Conservation (phyloP, 2,329 filamentous ascomycete genomes). For the Xylaria digitata region DNA sequence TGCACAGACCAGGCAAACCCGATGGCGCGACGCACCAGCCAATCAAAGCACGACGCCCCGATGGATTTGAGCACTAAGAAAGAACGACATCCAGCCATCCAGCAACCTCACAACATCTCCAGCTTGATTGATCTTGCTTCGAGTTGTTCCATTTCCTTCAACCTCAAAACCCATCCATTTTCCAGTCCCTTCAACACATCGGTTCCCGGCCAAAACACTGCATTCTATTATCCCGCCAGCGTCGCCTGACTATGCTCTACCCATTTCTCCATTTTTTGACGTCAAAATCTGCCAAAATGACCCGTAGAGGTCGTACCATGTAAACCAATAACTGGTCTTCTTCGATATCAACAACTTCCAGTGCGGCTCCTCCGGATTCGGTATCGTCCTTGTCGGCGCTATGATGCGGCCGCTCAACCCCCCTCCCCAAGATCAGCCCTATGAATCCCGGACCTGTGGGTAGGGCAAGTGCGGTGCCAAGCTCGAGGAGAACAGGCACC, state of each 20-base stretch:
- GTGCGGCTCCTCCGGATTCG: constrained; percentile 47
- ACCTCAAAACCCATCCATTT: constrained; percentile 43
- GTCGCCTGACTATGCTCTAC: constrained; percentile 41
- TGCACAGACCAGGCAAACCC: constrained; percentile 43
- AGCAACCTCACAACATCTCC: constrained; percentile 48
- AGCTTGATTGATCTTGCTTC: constrained; percentile 40
- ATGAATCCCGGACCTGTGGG: constrained; percentile 46
- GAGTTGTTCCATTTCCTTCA: constrained; percentile 44
- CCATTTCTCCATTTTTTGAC: constrained; percentile 44
- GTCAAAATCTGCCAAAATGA: constrained; percentile 10
- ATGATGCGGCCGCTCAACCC: constrained; percentile 52
- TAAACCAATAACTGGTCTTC: constrained; percentile 39
- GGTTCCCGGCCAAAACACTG: constrained; percentile 19
- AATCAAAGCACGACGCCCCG: constrained; percentile 41
- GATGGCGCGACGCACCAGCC: constrained; percentile 42
- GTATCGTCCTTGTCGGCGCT: constrained; percentile 52
- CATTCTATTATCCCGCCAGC: constrained; percentile 16
- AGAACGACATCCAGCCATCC: constrained; percentile 33
- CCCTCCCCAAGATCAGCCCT: constrained; percentile 50
- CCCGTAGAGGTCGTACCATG: constrained; percentile 30
- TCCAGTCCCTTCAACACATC: constrained; percentile 25
- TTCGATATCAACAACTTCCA: constrained; percentile 46
- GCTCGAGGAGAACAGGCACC: constrained; percentile 25
- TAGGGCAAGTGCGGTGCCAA: constrained; percentile 40
- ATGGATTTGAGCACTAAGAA: constrained; percentile 34